A percentile compares a stretch with the other conserved stretches of the same genome.
phyloP scores from a whole-genome alignment of 306 rosid species.

The Vachellia pachyceras region DNA sequence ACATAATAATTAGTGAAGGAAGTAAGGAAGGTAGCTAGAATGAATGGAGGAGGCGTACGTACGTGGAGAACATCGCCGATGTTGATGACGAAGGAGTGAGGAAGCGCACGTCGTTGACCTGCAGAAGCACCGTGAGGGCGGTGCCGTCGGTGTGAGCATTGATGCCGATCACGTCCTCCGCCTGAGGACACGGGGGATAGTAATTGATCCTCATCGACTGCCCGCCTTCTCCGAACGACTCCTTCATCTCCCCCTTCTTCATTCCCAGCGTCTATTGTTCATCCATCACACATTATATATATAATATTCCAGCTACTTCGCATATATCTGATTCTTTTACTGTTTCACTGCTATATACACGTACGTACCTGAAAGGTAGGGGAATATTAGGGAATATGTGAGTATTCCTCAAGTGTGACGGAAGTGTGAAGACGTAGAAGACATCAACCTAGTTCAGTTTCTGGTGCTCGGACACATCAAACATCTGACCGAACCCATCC shows the following conservation, averaged over 20 bases:
- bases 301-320: too few species aligned
- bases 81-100: neutral
- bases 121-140: neutral
- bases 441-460: slow-evolving; percentile 28
- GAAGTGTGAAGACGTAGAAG: slow-evolving; percentile 26
- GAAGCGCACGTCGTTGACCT: neutral
- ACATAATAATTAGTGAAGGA: neutral
- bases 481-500: slow-evolving; percentile 39
- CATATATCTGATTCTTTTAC: too few species aligned
- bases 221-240: neutral
- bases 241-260: neutral
- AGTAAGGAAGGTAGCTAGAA: neutral
- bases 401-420: slow-evolving; percentile 3
- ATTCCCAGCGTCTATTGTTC: neutral
- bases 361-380: neutral
- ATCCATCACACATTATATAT: too few species aligned
- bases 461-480: slow-evolving; percentile 28
- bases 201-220: slow-evolving; percentile 3
- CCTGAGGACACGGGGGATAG: slow-evolving; percentile 2
- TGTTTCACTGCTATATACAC: too few species aligned
- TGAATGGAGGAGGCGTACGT: neutral
- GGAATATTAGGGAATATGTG: slow-evolving; percentile 27
- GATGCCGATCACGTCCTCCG: neutral
- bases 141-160: neutral
- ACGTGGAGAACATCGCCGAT: neutral